A percentile compares a stretch with the other conserved stretches of the same genome.
Conservation (phyloP, 345 rosid genomes). For the Cardamine chenopodiifolia region DNA sequence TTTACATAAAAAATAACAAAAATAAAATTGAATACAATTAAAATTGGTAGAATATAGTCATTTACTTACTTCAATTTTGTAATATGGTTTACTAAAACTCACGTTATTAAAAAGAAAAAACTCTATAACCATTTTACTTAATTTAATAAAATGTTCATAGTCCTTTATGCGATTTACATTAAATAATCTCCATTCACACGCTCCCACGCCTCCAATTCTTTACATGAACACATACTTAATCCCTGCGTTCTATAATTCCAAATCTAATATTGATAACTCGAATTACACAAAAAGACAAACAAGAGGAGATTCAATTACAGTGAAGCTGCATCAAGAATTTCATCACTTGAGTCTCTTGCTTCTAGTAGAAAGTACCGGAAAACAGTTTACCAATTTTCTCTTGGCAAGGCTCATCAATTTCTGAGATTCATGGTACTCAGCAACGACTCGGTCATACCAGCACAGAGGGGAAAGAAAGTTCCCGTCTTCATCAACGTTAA, state of each 20-base stretch:
- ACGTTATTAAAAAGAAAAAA: too few species aligned
- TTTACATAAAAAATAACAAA: neutral
- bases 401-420: conserved; percentile 22
- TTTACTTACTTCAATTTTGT: too few species aligned
- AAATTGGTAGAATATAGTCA: neutral
- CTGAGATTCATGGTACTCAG: conserved; percentile 29
- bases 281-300: neutral
- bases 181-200: neutral
- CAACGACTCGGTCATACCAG: conserved; percentile 27
- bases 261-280: neutral
- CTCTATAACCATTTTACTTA: too few species aligned
- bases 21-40: neutral
- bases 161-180: neutral
- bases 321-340: neutral
- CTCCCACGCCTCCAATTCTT: neutral
- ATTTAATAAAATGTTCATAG: too few species aligned
- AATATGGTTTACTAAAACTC: too few species aligned
- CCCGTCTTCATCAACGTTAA: conserved; percentile 21
- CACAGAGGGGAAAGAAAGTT: conserved; percentile 36
- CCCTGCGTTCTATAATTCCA: too few species aligned
- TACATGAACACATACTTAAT: neutral
- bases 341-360: conserved; percentile 31
- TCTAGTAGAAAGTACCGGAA: conserved; percentile 12
- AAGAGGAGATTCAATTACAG: neutral
- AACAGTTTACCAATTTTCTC: conserved; percentile 24